Base-by-base conservation (phyloP, 2,329 filamentous ascomycete species). In the Epichloe aotearoae region DNA sequence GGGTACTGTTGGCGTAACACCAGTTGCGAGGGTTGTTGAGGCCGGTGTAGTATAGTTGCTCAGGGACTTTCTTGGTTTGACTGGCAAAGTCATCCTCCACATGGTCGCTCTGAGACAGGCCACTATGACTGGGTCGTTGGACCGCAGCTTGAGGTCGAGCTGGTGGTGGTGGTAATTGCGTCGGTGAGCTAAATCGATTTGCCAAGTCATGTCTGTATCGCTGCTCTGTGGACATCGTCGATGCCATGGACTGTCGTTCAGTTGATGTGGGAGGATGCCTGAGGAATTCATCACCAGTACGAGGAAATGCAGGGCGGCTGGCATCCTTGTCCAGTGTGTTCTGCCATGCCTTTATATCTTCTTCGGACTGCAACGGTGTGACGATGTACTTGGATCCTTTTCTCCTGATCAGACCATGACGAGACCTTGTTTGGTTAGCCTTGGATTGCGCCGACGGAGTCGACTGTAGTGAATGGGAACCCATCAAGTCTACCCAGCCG, bases 1-100 rank as follows among this genome's bases (percentile, higher is more conserved):
- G 73, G 0, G 84, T 83, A n/a, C 88, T 84, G 66, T 95, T 96
- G 73, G 93, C 89, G 62, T 95, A 96, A 64, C 91, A 96, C 56
- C 86, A 90, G 45, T 85, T 83, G 1, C 82, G 80, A 40, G 88
- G 86, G 58, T 96, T 96, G 52, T 81, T 71, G 12, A 96, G 74
- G 0, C 91, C 90, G 11, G 87, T 69, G 39, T 63, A 45, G 19
- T 44, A 80, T 71, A 64, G 71, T 44, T 61, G 72, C 47, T 64
- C 67, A 17, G 56, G 53, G 14, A 68, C 64, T 52, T 69, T 69
- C 46, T 72, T 63, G 45, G 69, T 59, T 52, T 56, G 58, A 66
- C 65, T 56, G 60, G 65, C 48, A 64, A 62, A 67, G 12, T 59
- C 52, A 26, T 63, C 64, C 30, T 62, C 60, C 4, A 66, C 66